Base-by-base conservation (phyloP, 108 stramenopile species). In the Epithemia pelagica region DNA sequence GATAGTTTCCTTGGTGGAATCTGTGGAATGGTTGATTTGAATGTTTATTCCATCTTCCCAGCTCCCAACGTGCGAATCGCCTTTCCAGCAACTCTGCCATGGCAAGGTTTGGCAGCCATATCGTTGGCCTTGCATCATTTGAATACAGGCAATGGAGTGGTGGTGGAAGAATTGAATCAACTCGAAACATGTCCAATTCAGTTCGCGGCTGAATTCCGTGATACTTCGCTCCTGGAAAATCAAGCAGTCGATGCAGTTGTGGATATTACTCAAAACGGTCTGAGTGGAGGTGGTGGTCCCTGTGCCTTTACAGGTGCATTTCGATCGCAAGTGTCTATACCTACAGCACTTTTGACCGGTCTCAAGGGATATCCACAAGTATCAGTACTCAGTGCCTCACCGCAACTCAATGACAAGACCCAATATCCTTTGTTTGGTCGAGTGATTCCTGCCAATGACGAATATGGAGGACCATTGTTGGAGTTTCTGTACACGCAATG, bases 281-380 rank as follows among this genome's bases (percentile, higher is more conserved):
- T n/a, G n/a, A n/a, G n/a, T n/a, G n/a, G n/a, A n/a, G n/a, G n/a
- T n/a, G n/a, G n/a, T n/a, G n/a, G n/a, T n/a, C n/a, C 85, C 15
- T 77, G 78, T 64, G 85, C 80, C 29, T 81, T 82, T 55, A 2
- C 83, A 1, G 85, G 85, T 5, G 80, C 74, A 20, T 62, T 54
- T 51, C 52, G 69, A 18, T 80, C 79, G 5, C 19, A 70, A 0
- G 67, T 79, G 20, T 73, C 77, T 18, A 77, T 77, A 1, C 80
- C 82, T 26, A 79, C 78, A 0, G 58, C 70, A 58, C 72, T 82
- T 24, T 52, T 86, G n/a, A 69, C 80, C 1, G 66, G 82, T 15
- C 60, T 86, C 18, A 56, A 65, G 28, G 82, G 80, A 0, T 83
- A 79, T 59, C 85, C 85, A 1, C 85, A 86, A 71, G 57, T 86